A percentile compares a stretch with the other conserved stretches of the same genome.
phyloP scores from a whole-genome alignment of 2,329 filamentous ascomycete species.

The Verticillium alfalfae region DNA sequence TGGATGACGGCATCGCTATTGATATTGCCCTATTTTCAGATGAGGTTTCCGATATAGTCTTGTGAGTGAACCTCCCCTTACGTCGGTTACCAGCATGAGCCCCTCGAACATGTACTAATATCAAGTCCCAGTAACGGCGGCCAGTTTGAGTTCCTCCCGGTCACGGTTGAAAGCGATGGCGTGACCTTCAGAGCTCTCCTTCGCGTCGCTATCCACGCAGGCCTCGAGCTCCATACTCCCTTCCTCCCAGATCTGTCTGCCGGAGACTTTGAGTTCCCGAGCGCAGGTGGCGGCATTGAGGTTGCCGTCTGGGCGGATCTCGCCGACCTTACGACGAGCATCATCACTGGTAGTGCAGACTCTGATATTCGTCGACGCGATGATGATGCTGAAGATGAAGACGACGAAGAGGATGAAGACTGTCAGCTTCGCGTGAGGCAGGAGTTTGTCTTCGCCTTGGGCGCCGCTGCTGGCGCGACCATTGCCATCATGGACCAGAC shows the following conservation, averaged over 20 bases:
- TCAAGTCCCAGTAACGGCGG: constrained; percentile 37
- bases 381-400: constrained; percentile 6
- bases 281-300: constrained; percentile 37
- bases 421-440: constrained; percentile 42
- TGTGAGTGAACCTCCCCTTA: constrained; percentile 32
- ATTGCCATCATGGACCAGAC: constrained; percentile 33
- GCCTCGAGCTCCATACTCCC: constrained; percentile 25
- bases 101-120: background rate
- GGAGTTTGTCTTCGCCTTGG: constrained; percentile 45
- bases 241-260: constrained; percentile 6
- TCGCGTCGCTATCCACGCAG: constrained; percentile 39
- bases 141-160: constrained; percentile 51
- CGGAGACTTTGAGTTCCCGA: constrained; percentile 13
- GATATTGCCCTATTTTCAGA: constrained; percentile 44
- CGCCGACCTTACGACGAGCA: constrained; percentile 47
- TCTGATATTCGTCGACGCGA: constrained; percentile 10
- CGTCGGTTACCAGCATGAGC: too few species aligned
- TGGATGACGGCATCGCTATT: constrained; percentile 44
- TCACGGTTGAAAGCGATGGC: constrained; percentile 36
- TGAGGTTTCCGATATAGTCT: constrained; percentile 38
- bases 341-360: constrained; percentile 29
- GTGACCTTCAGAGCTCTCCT: constrained; percentile 30
- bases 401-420: constrained; percentile 14
- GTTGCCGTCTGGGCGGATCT: constrained; percentile 44
- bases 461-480: constrained; percentile 48